Conservation (phyloP, 306 rosid species). For the Aeschynomene evenia region DNA sequence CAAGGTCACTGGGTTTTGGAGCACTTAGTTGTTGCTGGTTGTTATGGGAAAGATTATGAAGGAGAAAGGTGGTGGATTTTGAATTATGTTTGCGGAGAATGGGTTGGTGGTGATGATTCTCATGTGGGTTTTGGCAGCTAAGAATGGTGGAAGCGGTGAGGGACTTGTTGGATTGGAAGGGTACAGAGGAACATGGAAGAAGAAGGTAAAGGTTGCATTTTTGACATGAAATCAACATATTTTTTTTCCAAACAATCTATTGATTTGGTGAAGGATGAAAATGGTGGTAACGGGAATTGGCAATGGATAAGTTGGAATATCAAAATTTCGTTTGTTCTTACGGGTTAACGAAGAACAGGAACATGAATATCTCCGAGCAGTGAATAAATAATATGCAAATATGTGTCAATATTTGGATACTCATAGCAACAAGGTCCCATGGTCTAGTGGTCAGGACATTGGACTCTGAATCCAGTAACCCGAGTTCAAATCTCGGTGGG, state of each 20-base stretch:
- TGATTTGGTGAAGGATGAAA: neutral
- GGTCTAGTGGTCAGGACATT: slow-evolving; percentile 46
- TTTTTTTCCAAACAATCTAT: no score
- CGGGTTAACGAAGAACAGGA: neutral
- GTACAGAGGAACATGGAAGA: slow-evolving; percentile 27
- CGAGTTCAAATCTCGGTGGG: slow-evolving; percentile 45
- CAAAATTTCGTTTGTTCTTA: neutral
- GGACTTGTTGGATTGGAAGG: slow-evolving; percentile 26
- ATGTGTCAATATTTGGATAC: neutral
- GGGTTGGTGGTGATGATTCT: slow-evolving; percentile 19
- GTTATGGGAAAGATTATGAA: slow-evolving; percentile 37
- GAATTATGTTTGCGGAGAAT: slow-evolving; percentile 67
- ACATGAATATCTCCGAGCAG: neutral
- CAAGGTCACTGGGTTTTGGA: slow-evolving; percentile 28
- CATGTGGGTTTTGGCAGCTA: slow-evolving; percentile 37
- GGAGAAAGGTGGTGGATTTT: slow-evolving; percentile 61
- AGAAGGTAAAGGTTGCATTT: slow-evolving; percentile 26
- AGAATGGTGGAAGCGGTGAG: slow-evolving; percentile 20
- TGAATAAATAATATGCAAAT: neutral
- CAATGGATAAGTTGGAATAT: slow-evolving; percentile 29
- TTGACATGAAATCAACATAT: slow-evolving; percentile 46
- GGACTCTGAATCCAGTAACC: slow-evolving; percentile 44
- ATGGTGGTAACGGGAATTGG: neutral
- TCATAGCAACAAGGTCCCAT: slow-evolving; percentile 10
- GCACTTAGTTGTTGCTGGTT: neutral